A percentile compares a stretch with the other conserved stretches of the same genome.
Evolutionary conservation across 352 stramenopile genomes (phyloP).

Genomic region (Saprolegnia parasitica): DNA sequence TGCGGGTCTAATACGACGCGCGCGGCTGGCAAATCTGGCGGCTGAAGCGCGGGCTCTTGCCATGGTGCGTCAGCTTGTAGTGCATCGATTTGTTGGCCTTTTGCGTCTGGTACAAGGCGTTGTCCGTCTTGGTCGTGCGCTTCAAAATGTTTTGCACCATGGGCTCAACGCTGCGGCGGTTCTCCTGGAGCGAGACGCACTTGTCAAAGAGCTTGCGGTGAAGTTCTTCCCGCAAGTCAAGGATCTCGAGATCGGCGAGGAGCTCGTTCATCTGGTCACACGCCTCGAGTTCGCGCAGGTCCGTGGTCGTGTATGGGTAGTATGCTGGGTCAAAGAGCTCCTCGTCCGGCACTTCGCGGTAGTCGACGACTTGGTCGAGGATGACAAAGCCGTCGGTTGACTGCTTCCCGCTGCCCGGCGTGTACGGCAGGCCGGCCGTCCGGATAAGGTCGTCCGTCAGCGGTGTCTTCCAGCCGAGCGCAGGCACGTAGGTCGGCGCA

Average conservation of each 20-base stretch:
- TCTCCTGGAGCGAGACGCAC: conserved; percentile 18
- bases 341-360: conserved; percentile 29
- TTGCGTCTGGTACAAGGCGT: conserved; percentile 1
- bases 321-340: conserved; percentile 30
- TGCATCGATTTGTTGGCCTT: conserved; percentile 18
- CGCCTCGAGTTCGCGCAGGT: conserved; percentile 27
- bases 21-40: conserved; percentile 20
- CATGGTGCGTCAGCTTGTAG: not conserved
- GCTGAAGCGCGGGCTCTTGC: conserved; percentile 7
- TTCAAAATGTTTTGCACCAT: conserved; percentile 26
- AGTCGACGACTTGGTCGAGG: conserved; percentile 24
- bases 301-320: conserved; percentile 30
- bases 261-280: conserved; percentile 31
- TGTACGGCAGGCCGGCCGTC: conserved; percentile 13
- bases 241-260: conserved; percentile 28
- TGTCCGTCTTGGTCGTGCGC: conserved; percentile 13
- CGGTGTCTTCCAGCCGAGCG: conserved; percentile 26
- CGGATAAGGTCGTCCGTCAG: conserved; percentile 23
- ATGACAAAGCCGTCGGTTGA: conserved; percentile 26
- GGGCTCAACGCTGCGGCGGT: conserved; percentile 22
- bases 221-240: conserved; percentile 30
- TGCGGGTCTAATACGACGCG: conserved; percentile 36
- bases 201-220: conserved; percentile 28
- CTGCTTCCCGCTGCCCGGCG: not conserved
- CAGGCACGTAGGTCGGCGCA: conserved; percentile 16